Conservation (phyloP, 768 basidiomycete species). For the Lactarius quietus region DNA sequence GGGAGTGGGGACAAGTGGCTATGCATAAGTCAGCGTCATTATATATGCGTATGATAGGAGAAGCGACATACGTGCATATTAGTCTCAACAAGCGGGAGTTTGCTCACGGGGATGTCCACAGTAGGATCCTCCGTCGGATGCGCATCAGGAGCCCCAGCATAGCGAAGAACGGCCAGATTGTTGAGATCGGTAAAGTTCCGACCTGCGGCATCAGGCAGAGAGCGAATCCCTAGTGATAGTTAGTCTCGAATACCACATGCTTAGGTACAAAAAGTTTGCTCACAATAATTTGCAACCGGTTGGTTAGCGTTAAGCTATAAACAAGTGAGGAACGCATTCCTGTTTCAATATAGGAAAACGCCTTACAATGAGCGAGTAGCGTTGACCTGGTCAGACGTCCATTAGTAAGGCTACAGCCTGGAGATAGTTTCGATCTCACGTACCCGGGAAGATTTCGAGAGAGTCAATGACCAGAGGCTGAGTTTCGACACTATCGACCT, state of each 20-base stretch:
- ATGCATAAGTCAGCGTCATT: not conserved
- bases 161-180: conserved; percentile 41
- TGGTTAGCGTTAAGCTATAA: conserved; percentile 33
- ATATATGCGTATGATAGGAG: not conserved
- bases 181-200: conserved; percentile 30
- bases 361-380: conserved; percentile 20
- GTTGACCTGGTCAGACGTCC: not conserved
- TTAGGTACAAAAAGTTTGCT: conserved; percentile 12
- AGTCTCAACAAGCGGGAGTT: conserved; percentile 20
- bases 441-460: conserved; percentile 42
- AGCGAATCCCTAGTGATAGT: conserved; percentile 25
- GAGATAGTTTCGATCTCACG: conserved; percentile 19
- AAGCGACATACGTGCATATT: not conserved
- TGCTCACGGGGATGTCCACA: not conserved
- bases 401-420: too few species aligned
- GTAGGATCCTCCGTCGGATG: conserved; percentile 33
- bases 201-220: conserved; percentile 28
- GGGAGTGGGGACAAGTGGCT: conserved; percentile 19
- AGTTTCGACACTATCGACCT: conserved; percentile 37
- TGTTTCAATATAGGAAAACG: not conserved
- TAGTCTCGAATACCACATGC: not conserved
- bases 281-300: conserved; percentile 40
- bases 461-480: conserved; percentile 37
- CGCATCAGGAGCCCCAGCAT: conserved; percentile 32
- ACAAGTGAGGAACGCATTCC: not conserved